Conservation (phyloP, 768 basidiomycete genomes). For the Kwoniella sp. region DNA sequence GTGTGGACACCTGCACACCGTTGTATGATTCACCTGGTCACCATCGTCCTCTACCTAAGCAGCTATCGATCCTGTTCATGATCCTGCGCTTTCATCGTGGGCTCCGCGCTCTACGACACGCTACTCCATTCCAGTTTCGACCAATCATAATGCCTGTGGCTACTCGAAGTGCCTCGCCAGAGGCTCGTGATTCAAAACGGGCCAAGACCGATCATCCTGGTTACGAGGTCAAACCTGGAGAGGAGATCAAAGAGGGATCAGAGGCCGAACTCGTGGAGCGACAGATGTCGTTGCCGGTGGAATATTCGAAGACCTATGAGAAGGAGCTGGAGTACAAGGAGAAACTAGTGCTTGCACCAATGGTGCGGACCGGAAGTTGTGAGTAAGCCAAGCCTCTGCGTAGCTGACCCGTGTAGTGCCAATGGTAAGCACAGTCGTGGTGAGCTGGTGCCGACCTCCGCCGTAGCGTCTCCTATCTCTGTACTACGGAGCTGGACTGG, state of each 20-base stretch:
- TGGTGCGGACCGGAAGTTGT: slow-evolving; percentile 86
- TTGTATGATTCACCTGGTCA: too few relatives aligned
- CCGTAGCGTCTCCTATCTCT: slow-evolving; percentile 66
- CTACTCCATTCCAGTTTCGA: too few relatives aligned
- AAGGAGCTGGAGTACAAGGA: slow-evolving; percentile 64
- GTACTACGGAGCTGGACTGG: slow-evolving; percentile 86
- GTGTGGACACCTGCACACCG: too few relatives aligned
- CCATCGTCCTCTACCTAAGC: too few relatives aligned
- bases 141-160: slow-evolving; percentile 10
- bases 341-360: slow-evolving; percentile 92
- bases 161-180: slow-evolving; percentile 11
- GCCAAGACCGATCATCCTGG: neutral
- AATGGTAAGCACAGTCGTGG: slow-evolving; percentile 51
- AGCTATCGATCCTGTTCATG: too few relatives aligned
- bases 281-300: slow-evolving; percentile 37
- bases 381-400: slow-evolving; percentile 15
- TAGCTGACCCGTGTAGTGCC: slow-evolving; percentile 59
- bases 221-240: neutral
- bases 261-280: slow-evolving; percentile 26
- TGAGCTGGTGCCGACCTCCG: neutral
- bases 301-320: slow-evolving; percentile 29
- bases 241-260: neutral
- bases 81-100: too few relatives aligned
- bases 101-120: too few relatives aligned
- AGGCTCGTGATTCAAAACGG: slow-evolving; percentile 1